Conservation (phyloP, 1,284 basidiomycete genomes). For the Ganoderma sinense region DNA sequence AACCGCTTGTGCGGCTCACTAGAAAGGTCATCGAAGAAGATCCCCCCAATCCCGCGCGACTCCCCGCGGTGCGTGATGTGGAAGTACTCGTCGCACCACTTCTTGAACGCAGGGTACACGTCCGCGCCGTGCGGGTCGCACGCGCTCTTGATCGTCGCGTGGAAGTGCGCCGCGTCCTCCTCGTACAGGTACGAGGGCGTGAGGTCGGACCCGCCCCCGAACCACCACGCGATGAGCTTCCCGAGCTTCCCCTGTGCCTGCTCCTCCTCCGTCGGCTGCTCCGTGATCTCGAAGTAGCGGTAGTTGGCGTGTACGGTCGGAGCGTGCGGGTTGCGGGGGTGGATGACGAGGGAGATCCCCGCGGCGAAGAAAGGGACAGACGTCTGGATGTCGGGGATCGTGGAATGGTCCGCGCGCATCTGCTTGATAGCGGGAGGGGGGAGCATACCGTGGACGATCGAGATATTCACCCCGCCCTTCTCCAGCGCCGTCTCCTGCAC, state of each 20-base stretch:
- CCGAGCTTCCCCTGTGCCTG: slow-evolving; percentile 40
- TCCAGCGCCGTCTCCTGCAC: slow-evolving; percentile 73
- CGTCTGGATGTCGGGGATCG: slow-evolving; percentile 69
- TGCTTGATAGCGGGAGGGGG: slow-evolving; percentile 92
- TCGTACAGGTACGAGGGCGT: slow-evolving; percentile 94
- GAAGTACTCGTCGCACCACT: slow-evolving; percentile 99
- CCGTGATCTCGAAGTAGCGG: slow-evolving; percentile 94
- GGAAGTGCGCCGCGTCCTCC: slow-evolving; percentile 91
- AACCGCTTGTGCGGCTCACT: slow-evolving; percentile 66
- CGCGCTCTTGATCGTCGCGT: slow-evolving; percentile 78
- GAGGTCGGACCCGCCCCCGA: slow-evolving; percentile 94
- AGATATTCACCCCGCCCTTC: slow-evolving; percentile 97
- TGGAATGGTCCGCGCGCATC: slow-evolving; percentile 93
- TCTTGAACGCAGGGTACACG: slow-evolving; percentile 88
- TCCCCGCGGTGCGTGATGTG: slow-evolving; percentile 90
- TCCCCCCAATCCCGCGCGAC: slow-evolving; percentile 90
- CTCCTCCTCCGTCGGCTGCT: slow-evolving; percentile 48
- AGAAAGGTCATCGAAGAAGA: slow-evolving; percentile 96
- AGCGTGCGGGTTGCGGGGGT: slow-evolving; percentile 91
- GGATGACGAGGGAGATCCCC: slow-evolving; percentile 91
- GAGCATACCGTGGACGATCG: slow-evolving; percentile 88
- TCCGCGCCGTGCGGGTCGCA: slow-evolving; percentile 78
- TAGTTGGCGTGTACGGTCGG: slow-evolving; percentile 98
- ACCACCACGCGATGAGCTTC: slow-evolving; percentile 93
- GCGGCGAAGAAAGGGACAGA: slow-evolving; percentile 93